Evolutionary conservation across 306 rosid genomes (phyloP).

Genomic region (Quercus dentata): DNA sequence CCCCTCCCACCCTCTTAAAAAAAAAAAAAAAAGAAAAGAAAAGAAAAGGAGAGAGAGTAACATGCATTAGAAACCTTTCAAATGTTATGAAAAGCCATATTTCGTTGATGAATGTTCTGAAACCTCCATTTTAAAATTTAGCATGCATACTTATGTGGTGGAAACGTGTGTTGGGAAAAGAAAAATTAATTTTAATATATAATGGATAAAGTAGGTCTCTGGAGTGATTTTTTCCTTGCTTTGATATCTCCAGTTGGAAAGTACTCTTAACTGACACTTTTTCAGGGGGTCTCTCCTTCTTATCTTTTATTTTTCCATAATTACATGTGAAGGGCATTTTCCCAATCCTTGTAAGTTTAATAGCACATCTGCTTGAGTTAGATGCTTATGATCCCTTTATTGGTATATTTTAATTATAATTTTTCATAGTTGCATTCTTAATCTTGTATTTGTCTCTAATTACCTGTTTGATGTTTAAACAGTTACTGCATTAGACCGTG

Average conservation of each 20-base stretch:
- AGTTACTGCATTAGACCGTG: slow-evolving; percentile 82
- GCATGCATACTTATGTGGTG: too few relatives aligned
- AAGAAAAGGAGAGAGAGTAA: too few relatives aligned
- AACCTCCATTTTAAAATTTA: too few relatives aligned
- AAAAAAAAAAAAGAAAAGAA: not conserved
- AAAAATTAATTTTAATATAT: not conserved
- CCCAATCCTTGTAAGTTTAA: not conserved
- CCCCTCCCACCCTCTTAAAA: not conserved
- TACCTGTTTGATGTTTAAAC: slow-evolving; percentile 36
- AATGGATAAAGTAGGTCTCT: not conserved
- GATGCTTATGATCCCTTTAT: slow-evolving; percentile 9
- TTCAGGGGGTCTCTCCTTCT: not conserved
- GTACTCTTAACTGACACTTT: not conserved
- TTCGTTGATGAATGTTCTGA: too few relatives aligned
- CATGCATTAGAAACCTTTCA: too few relatives aligned
- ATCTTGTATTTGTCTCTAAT: slow-evolving; percentile 25
- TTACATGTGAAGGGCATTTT: not conserved
- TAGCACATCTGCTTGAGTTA: slow-evolving; percentile 8
- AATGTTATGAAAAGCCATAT: too few relatives aligned
- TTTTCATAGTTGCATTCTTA: not conserved
- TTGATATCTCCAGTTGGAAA: not conserved
- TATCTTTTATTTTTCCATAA: not conserved
- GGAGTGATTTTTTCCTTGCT: not conserved
- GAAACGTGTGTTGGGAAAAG: too few relatives aligned
- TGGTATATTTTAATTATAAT: not conserved